Base-by-base conservation (phyloP, 345 rosid species). In the Citrus glauca region DNA sequence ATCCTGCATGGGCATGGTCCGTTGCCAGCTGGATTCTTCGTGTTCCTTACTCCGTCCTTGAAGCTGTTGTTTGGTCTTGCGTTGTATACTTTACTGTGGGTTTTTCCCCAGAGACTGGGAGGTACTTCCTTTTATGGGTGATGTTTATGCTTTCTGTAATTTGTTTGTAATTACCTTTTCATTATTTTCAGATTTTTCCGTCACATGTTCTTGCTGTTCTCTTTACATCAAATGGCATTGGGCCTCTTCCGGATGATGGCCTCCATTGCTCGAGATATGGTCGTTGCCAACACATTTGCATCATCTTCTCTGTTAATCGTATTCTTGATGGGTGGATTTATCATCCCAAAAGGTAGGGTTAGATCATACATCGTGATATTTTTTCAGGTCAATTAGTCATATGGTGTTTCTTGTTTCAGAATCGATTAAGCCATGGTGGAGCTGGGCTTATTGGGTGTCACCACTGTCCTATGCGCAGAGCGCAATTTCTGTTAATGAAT, bases 1-100 rank as follows among this genome's bases (percentile, higher is more conserved):
- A 93, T 86, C 98, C 98, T 73, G 94, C 97, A 77, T 93, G 98
- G 98, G 87, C 94, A 1, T 93, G 98, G 98, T 91, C 95, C 68
- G 0, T 87, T 24, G 87, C 92, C 63, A 93, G 98, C 76, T 93
- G 93, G 90, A 50, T 93, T 38, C 84, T 93, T 66, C 97, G 98
- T 25, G 81, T 95, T 72, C 98, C 98, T 65, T 95, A 95, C 80
- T 95, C 98, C 64, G 17, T 91, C 73, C 50, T 93, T 77, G 98
- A 93, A 85, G 87, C 98, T 79, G 84, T 91, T 78, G 95, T 93
- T 5, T 95, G 98, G 98, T 88, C 93, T 77, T 80, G 85, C 69
- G 90, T 95, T 35, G 95, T 91, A 25, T 95, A 93, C 89, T 95
- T 89, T 71, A 84, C 86, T 60, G 94, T 95, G 74, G 98, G 98